Evolutionary conservation across 371 early-diverging fungal genomes (phyloP).

Genomic region (Rhizopus delemar): DNA sequence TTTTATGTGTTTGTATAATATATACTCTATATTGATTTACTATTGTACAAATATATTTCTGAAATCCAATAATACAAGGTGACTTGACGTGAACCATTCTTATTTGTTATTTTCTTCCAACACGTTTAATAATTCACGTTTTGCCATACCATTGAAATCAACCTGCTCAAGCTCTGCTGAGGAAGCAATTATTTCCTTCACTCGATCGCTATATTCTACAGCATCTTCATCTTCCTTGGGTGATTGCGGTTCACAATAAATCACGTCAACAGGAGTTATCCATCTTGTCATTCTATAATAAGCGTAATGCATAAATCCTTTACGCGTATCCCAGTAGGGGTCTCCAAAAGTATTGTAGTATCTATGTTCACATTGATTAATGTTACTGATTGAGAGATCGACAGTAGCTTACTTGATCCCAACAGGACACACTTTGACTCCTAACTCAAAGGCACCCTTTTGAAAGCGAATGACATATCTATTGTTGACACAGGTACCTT

Average conservation of each 20-base stretch:
- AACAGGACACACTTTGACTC: slow-evolving; percentile 53
- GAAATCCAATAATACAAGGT: too few relatives aligned
- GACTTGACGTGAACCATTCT: too few relatives aligned
- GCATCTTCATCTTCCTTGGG: slow-evolving; percentile 24
- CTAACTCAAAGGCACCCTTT: slow-evolving; percentile 86
- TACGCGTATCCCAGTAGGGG: slow-evolving; percentile 53
- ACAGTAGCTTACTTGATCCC: slow-evolving; percentile 36
- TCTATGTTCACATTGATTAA: slow-evolving; percentile 14
- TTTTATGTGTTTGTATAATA: too few relatives aligned
- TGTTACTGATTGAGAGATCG: neutral
- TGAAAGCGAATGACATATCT: slow-evolving; percentile 83
- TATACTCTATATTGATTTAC: too few relatives aligned
- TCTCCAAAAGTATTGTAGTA: slow-evolving; percentile 38
- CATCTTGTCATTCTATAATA: slow-evolving; percentile 52
- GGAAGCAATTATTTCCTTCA: slow-evolving; percentile 30
- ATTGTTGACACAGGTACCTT: slow-evolving; percentile 89
- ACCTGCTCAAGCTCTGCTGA: slow-evolving; percentile 30
- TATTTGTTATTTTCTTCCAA: slow-evolving; percentile 2
- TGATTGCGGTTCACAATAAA: slow-evolving; percentile 30
- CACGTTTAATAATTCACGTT: slow-evolving; percentile 32
- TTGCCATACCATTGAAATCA: slow-evolving; percentile 49
- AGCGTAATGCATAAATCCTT: slow-evolving; percentile 47
- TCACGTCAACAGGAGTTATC: slow-evolving; percentile 38
- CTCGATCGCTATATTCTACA: slow-evolving; percentile 29
- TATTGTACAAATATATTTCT: too few relatives aligned